phyloP scores from a whole-genome alignment of 139 green algal genomes.

The Chlamydomonas urium region DNA sequence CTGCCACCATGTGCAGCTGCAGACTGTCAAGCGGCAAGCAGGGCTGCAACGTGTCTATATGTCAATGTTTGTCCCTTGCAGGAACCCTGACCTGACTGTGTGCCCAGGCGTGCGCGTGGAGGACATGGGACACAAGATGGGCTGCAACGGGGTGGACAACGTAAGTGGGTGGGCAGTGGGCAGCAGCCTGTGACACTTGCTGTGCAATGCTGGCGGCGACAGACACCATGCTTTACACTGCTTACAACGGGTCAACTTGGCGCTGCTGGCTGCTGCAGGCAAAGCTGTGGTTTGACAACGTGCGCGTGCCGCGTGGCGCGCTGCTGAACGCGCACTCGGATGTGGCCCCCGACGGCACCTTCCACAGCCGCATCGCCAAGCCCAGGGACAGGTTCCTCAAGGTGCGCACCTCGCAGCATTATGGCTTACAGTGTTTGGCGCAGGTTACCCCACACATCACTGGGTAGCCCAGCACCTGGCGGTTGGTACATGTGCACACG shows the following conservation, averaged over 20 bases:
- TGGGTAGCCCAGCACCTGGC: too few species aligned
- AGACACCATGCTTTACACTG: too few species aligned
- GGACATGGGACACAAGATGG: conserved; percentile 81
- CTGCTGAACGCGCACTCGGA: conserved; percentile 74
- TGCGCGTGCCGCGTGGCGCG: conserved; percentile 60
- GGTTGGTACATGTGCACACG: not conserved
- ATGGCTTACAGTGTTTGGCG: too few species aligned
- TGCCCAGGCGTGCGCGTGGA: conserved; percentile 52
- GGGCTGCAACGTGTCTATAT: too few species aligned
- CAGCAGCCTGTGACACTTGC: too few species aligned
- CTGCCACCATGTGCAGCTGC: too few species aligned
- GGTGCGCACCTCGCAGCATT: too few species aligned
- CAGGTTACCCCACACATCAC: too few species aligned
- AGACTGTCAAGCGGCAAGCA: too few species aligned
- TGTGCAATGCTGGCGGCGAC: too few species aligned
- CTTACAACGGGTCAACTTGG: too few species aligned
- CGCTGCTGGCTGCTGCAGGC: conserved; percentile 35
- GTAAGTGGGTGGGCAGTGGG: conserved; percentile 4
- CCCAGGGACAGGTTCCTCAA: conserved; percentile 74
- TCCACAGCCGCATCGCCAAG: conserved; percentile 56
- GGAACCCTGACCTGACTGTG: conserved; percentile 47
- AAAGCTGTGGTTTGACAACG: conserved; percentile 81
- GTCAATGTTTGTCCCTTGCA: conserved; percentile 15
- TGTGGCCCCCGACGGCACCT: conserved; percentile 47
- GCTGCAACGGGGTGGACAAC: conserved; percentile 57